Conservation (phyloP, 441 rosid genomes). For the Adansonia madagascariensis region DNA sequence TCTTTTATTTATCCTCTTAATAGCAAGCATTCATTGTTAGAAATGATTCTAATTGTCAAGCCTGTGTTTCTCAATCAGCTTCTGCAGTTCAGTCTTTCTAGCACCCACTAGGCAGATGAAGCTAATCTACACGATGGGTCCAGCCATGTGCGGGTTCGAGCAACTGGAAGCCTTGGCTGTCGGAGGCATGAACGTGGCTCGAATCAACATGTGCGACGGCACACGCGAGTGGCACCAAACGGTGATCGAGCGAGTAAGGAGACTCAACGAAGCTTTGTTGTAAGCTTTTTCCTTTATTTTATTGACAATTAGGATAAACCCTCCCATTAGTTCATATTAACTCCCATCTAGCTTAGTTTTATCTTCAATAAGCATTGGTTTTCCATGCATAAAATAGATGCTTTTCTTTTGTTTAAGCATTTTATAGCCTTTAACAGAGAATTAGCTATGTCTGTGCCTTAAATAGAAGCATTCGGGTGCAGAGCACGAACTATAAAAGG, state of each 20-base stretch:
- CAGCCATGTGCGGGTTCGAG: too few relatives aligned
- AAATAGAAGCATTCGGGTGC: background rate
- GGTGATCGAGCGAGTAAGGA: too few relatives aligned
- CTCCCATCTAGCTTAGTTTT: background rate
- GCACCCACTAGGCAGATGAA: slow-evolving; percentile 69
- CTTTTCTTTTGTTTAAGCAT: too few relatives aligned
- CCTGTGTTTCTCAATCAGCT: slow-evolving; percentile 55
- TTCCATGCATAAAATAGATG: background rate
- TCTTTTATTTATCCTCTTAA: too few relatives aligned
- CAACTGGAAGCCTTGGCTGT: too few relatives aligned
- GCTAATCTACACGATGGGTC: too few relatives aligned
- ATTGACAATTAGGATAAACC: background rate
- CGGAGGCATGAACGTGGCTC: too few relatives aligned
- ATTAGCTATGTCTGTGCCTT: background rate
- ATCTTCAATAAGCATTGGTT: background rate
- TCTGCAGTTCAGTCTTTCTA: slow-evolving; percentile 56
- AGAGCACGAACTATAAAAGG: background rate
- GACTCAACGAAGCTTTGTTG: background rate
- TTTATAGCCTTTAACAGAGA: background rate
- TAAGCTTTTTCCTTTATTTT: background rate
- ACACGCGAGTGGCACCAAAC: too few relatives aligned
- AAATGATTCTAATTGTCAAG: background rate
- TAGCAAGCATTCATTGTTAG: too few relatives aligned
- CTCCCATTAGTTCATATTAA: background rate
- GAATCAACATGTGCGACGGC: too few relatives aligned